phyloP scores from a whole-genome alignment of 257 asterid genomes.

The Solanum sparsipilum region DNA sequence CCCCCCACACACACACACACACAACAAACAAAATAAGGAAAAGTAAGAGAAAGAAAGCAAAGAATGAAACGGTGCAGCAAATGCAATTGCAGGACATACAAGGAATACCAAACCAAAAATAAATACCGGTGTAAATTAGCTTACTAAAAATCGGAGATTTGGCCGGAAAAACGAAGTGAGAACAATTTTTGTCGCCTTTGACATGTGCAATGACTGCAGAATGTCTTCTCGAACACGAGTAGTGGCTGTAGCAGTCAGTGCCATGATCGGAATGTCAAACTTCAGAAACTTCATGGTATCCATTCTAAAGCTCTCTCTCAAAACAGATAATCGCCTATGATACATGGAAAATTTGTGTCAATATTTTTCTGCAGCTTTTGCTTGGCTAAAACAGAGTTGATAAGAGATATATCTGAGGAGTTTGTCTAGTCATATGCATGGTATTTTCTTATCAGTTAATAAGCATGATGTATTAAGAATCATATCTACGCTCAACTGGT shows the following conservation, averaged over 20 bases:
- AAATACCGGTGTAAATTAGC: conserved; percentile 1
- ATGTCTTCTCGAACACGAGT: conserved; percentile 59
- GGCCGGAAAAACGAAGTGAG: conserved; percentile 69
- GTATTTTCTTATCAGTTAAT: background rate
- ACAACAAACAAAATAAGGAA: background rate
- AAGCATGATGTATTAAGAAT: background rate
- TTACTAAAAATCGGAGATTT: conserved; percentile 62
- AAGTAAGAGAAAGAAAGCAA: background rate
- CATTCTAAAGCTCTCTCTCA: conserved; percentile 55
- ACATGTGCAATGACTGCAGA: conserved; percentile 62
- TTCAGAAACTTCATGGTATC: conserved; percentile 42
- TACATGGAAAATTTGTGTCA: conserved; percentile 5
- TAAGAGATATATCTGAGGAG: background rate
- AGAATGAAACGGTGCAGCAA: background rate
- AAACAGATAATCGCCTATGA: conserved; percentile 48
- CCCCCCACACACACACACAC: conserved; percentile 32
- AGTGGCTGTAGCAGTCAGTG: conserved; percentile 79
- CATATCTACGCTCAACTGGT: background rate
- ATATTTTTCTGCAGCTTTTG: background rate
- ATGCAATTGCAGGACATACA: background rate
- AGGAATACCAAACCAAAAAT: background rate
- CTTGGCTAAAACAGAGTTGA: background rate
- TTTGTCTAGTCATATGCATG: background rate
- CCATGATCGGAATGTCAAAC: conserved; percentile 72
- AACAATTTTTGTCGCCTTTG: conserved; percentile 35